Percentiles rank a stretch among this genome's conserved stretches.
phyloP scores from a whole-genome alignment of 2,329 filamentous ascomycete genomes.

The Arachnomyces sp. region DNA sequence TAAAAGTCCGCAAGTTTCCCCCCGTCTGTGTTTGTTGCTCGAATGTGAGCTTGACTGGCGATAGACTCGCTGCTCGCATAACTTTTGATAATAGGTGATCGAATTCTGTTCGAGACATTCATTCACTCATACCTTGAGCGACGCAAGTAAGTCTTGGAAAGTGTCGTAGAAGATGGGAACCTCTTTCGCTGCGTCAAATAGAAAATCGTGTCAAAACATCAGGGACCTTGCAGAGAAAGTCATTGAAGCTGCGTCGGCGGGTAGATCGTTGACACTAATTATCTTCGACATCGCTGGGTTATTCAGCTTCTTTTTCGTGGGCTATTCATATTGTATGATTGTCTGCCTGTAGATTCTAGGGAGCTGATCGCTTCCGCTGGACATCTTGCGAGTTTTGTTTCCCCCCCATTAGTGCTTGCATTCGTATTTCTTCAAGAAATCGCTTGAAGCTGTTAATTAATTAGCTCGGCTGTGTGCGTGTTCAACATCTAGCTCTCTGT shows the following conservation, averaged over 20 bases:
- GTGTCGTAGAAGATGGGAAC: slow-evolving; percentile 40
- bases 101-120: too few species aligned
- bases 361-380: slow-evolving; percentile 1
- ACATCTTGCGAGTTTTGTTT: too few species aligned
- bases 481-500: too few species aligned
- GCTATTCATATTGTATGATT: slow-evolving; percentile 8
- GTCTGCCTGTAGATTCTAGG: slow-evolving; percentile 7
- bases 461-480: too few species aligned
- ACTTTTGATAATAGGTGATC: too few species aligned
- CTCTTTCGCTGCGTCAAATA: slow-evolving; percentile 40
- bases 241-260: slow-evolving; percentile 29
- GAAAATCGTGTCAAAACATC: slow-evolving; percentile 37
- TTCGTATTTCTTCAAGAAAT: too few species aligned
- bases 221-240: slow-evolving; percentile 35
- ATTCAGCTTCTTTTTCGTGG: slow-evolving; percentile 9
- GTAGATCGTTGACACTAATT: slow-evolving; percentile 24
- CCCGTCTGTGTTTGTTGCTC: too few species aligned
- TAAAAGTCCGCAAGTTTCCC: too few species aligned
- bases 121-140: slow-evolving; percentile 24
- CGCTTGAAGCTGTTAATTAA: too few species aligned
- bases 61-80: too few species aligned
- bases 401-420: too few species aligned
- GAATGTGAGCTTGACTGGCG: too few species aligned
- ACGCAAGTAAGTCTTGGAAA: slow-evolving; percentile 38
- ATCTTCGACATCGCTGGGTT: slow-evolving; percentile 15